These are phyloP conservation scores for Lentinula novae-zelandiae DNA, from an alignment of 1,284 basidiomycete species.

Conservation along the genomic window DNA sequence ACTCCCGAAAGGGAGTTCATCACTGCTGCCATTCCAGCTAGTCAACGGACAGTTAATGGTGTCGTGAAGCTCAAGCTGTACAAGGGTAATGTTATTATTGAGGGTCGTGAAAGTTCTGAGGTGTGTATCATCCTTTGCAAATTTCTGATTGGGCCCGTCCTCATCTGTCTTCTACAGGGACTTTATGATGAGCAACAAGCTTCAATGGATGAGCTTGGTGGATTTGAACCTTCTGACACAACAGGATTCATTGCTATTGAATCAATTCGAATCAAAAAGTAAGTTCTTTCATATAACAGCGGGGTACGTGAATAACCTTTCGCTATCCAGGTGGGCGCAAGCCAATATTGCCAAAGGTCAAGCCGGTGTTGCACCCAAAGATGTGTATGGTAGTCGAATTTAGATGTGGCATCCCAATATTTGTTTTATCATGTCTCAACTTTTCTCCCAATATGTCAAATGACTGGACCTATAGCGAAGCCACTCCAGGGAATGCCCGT, in stretches of 20 bases:
- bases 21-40: conserved; percentile 83
- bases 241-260: conserved; percentile 94
- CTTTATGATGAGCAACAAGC: conserved; percentile 95
- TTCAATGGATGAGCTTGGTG: conserved; percentile 99
- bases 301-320: conserved; percentile 1
- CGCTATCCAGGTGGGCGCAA: conserved; percentile 66
- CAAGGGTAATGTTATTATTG: conserved; percentile 95
- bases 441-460: not conserved
- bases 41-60: conserved; percentile 96
- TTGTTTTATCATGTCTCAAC: not conserved
- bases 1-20: conserved; percentile 97
- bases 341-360: conserved; percentile 82
- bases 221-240: conserved; percentile 92
- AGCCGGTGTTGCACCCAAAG: conserved; percentile 69
- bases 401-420: conserved; percentile 21
- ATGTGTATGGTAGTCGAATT: conserved; percentile 68
- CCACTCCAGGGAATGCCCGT: too few species aligned
- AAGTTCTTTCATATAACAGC: conserved; percentile 30
- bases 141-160: not conserved
- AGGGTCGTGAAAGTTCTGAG: conserved; percentile 90
- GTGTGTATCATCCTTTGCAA: conserved; percentile 30
- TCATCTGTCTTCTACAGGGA: conserved; percentile 45
- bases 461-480: too few species aligned
- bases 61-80: conserved; percentile 87
- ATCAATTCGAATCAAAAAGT: conserved; percentile 95